Base-by-base conservation (phyloP, 1,284 basidiomycete genomes). In the Cystobasidium sp. region DNA sequence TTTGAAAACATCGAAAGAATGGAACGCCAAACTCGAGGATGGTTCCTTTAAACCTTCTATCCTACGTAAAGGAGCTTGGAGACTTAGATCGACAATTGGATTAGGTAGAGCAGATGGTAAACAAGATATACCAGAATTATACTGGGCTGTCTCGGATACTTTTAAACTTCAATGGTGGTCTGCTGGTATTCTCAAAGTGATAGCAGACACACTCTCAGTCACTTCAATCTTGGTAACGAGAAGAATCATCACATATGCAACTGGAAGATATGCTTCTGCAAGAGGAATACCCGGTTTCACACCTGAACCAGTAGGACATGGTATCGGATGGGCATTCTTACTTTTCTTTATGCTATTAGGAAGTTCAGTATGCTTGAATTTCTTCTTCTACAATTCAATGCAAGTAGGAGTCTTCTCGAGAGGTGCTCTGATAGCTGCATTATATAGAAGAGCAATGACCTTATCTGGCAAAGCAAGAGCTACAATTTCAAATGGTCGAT, bases 401-500 rank as follows among this genome's bases (percentile, higher is more conserved):
- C 87, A 88, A 0, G 87, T 88, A 3, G 93, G 93, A 68, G 93
- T 97, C 9, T 86, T 96, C 22, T 81, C 92, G 4, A 89, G 94
- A 58, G 89, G 90, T 3, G 94, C 93, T 0, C 87, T 97, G 70
- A 97, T 97, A 79, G 89, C 92, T 0, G 90, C 91, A 9, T 90
- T 97, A 70, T 98, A 95, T 82, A 86, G 88, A 43, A 89, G 90
- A 61, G 89, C 92, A 1, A 86, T 97, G 44, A 87, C 85, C 49
- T 85, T 97, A 61, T 91, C 90, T 3, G 88, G 91, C 22, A 90
- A 93, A 65, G 88, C 93, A 9, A 88, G 94, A n/a, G 88, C 89
- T 2, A 89, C 89, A 24, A 86, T 94, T 41, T 88, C 91, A 0
- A 94, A 92, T 79, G 93, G 93, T 49, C 90, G 90, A 80, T 87